These are phyloP conservation scores for Kandelia obovata DNA, from an alignment of 345 rosid species.

Conservation along the genomic window DNA sequence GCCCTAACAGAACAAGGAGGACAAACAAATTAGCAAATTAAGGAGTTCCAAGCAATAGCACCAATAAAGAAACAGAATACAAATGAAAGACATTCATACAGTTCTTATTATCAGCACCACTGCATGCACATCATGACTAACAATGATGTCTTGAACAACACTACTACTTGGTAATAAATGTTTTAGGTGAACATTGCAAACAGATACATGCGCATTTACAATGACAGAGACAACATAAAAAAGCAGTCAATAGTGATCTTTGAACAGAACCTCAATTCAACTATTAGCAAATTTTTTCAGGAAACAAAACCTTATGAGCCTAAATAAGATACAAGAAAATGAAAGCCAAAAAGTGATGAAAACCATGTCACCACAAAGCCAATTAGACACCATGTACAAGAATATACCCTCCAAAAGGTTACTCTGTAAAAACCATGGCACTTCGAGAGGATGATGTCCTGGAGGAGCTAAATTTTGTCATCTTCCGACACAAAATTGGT, in stretches of 20 bases:
- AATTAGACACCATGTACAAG: neutral
- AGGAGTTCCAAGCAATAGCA: no score
- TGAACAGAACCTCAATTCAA: no score
- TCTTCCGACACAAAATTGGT: conserved; percentile 53
- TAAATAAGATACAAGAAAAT: neutral
- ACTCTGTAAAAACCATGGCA: conserved; percentile 15
- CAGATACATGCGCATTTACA: no score
- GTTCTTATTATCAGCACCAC: neutral
- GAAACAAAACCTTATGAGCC: no score
- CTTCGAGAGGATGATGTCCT: conserved; percentile 25
- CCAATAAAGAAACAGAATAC: neutral
- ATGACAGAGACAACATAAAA: no score
- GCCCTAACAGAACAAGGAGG: conserved; percentile 42
- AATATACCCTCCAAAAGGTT: conserved; percentile 20
- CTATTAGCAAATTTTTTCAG: no score
- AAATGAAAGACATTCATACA: neutral
- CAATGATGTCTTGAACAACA: no score
- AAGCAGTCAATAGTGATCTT: no score
- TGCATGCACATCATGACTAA: no score
- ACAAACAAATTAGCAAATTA: neutral
- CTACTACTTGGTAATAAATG: no score
- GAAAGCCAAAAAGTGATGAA: neutral
- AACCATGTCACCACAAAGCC: neutral
- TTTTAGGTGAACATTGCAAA: no score
- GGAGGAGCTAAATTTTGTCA: conserved; percentile 36